Base-by-base conservation (phyloP, 345 rosid genomes). In the Eucalyptus rudis region DNA sequence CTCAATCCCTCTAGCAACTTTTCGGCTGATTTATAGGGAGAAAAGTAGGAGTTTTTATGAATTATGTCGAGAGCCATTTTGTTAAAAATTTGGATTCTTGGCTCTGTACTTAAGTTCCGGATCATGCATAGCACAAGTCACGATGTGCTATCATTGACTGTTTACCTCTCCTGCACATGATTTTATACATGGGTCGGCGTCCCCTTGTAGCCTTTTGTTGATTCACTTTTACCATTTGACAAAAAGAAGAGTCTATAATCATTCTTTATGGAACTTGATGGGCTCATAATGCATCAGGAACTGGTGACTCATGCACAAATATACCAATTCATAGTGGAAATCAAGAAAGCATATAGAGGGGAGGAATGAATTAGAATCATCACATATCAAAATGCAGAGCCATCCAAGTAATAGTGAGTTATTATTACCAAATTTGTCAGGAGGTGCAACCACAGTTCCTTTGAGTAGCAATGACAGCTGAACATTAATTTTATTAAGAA, bases 361-460 rank as follows among this genome's bases (percentile, higher is more conserved):
- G 83, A 71, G 83, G 45, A 71, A 71, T 36, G 83, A 19, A 71
- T 71, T 71, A 71, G 83, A 76, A 76, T 76, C 83, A 76, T 40
- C 47, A 20, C 47, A 36, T 36, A 76, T 76, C 47, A 76, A 40
- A 36, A 76, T 76, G 27, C 47, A 76, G 45, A 76, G 83, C 47
- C 83, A 36, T 76, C 83, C 83, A 40, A 76, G 86, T 80, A 86
- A 76, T 76, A 49, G 89, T 80, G 88, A 62, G 45, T 59, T 76
- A 87, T 92, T 94, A 97, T 92, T 94, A 97, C 99, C 99, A 94
- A 96, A 97, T 92, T 97, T 97, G 92, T 97, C 99, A 3, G 99
- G 99, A 94, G 99, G 99, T 47, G 99, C 99, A 91, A 97, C 98
- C 87, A 96, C 99, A 86, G 99, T 95, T 90, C 99, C 99, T 95